phyloP scores from a whole-genome alignment of 2,329 filamentous ascomycete genomes.

The Trichophyton rubrum region DNA sequence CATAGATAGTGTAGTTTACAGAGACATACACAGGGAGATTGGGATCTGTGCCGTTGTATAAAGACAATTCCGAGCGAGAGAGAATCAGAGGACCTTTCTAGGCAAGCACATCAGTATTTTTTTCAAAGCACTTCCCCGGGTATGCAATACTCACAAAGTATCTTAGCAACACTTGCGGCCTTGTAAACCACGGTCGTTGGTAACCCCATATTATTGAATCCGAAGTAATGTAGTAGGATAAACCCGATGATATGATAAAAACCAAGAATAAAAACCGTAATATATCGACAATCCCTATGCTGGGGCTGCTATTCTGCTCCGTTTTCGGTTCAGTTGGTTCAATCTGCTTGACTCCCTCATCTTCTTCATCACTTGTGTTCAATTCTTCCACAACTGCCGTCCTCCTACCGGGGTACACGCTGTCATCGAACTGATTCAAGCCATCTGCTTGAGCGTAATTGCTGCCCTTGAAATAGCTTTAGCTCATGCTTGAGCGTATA shows the following conservation, averaged over 20 bases:
- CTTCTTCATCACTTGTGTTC: background rate
- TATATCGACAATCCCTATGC: constrained; percentile 13
- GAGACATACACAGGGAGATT: constrained; percentile 75
- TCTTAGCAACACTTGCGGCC: constrained; percentile 44
- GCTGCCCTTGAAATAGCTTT: background rate
- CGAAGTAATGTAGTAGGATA: constrained; percentile 66
- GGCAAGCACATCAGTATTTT: constrained; percentile 5
- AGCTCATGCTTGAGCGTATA: background rate
- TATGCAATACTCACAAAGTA: constrained; percentile 42
- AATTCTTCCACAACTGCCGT: background rate
- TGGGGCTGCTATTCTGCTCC: constrained; percentile 7
- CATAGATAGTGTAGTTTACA: constrained; percentile 58
- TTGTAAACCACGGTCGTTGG: constrained; percentile 48
- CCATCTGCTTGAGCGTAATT: background rate
- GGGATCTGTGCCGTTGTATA: constrained; percentile 66
- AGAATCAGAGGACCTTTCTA: constrained; percentile 51
- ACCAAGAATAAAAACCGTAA: constrained; percentile 11
- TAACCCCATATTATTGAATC: constrained; percentile 59
- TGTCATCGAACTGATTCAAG: background rate
- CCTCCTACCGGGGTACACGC: background rate
- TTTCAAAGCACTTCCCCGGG: background rate
- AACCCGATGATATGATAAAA: constrained; percentile 26
- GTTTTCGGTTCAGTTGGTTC: background rate
- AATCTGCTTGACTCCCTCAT: background rate
- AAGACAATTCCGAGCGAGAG: constrained; percentile 59